Percentiles rank a stretch among this genome's conserved stretches.
Evolutionary conservation across 1,139 yeast species (phyloP).

Genomic region (Pichia sp.): DNA sequence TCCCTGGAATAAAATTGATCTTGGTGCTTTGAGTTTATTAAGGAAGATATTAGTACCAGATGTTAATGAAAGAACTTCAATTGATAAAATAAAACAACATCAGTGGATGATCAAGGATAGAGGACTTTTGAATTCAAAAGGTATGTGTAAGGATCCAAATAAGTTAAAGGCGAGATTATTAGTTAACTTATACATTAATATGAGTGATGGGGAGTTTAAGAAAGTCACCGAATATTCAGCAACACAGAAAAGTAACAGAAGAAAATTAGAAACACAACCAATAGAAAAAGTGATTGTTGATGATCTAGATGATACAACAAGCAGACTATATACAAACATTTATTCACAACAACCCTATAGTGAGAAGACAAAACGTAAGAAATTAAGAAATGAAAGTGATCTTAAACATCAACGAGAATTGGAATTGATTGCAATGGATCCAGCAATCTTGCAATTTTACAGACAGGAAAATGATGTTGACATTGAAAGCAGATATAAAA

Average conservation of each 20-base stretch:
- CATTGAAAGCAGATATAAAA: conserved; percentile 17
- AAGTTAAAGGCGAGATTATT: conserved; percentile 37
- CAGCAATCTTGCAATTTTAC: conserved; percentile 43
- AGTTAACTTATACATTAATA: conserved; percentile 41
- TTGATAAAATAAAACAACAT: conserved; percentile 39
- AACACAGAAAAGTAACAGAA: conserved; percentile 19
- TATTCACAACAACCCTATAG: conserved; percentile 34
- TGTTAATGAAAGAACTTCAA: conserved; percentile 36
- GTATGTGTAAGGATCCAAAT: conserved; percentile 45
- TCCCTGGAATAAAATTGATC: conserved; percentile 49
- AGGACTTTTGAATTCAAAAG: conserved; percentile 36
- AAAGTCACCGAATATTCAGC: conserved; percentile 25
- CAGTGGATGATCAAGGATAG: conserved; percentile 45
- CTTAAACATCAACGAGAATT: conserved; percentile 30
- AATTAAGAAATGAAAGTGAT: conserved; percentile 26
- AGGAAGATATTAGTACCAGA: conserved; percentile 44
- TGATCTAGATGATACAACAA: conserved; percentile 22
- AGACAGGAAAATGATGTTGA: conserved; percentile 10
- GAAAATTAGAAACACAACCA: conserved; percentile 31
- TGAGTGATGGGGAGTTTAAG: conserved; percentile 38
- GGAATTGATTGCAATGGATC: conserved; percentile 39
- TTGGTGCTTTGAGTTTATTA: conserved; percentile 42
- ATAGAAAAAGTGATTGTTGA: conserved; percentile 30
- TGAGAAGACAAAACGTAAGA: conserved; percentile 27
- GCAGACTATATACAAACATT: conserved; percentile 23